Conservation (phyloP, 2,329 filamentous ascomycete species). For the Aspergillus ibericus region DNA sequence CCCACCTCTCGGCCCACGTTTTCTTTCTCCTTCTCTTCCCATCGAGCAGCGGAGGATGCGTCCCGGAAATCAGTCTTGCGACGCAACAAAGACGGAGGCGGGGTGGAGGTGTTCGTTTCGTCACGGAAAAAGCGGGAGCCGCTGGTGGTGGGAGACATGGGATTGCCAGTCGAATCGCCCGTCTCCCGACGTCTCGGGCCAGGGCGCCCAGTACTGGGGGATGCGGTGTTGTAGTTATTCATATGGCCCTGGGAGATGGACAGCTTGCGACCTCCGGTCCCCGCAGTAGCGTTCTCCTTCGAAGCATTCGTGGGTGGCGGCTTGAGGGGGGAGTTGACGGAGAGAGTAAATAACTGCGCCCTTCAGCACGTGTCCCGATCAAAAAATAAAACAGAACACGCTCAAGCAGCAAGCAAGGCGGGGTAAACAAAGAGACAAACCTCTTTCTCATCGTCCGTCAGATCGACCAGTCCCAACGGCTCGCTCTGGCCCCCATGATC, state of each 20-base stretch:
- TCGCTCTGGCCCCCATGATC: conserved; percentile 68
- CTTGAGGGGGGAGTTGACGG: conserved; percentile 93
- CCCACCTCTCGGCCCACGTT: conserved; percentile 43
- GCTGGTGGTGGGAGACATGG: conserved; percentile 49
- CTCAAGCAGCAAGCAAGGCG: background rate
- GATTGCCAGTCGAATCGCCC: conserved; percentile 63
- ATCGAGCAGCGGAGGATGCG: conserved; percentile 36
- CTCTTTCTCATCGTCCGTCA: conserved; percentile 68
- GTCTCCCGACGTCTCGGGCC: conserved; percentile 81
- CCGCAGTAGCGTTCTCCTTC: conserved; percentile 54
- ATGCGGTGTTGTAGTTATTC: conserved; percentile 67
- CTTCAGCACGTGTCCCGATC: conserved; percentile 22
- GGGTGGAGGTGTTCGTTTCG: conserved; percentile 58
- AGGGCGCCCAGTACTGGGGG: conserved; percentile 72
- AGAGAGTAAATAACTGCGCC: conserved; percentile 71
- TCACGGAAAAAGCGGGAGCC: conserved; percentile 49
- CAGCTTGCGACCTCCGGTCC: conserved; percentile 66
- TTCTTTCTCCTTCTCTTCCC: conserved; percentile 55
- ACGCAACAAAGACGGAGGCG: conserved; percentile 60
- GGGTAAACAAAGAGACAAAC: conserved; percentile 40
- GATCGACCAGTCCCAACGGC: conserved; percentile 71
- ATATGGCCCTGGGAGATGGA: conserved; percentile 73
- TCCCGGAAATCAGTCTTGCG: conserved; percentile 64
- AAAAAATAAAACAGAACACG: background rate
- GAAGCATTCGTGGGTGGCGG: conserved; percentile 67